These are phyloP conservation scores for Trametes coccinea DNA, from an alignment of 768 basidiomycete species.

Conservation along the genomic window DNA sequence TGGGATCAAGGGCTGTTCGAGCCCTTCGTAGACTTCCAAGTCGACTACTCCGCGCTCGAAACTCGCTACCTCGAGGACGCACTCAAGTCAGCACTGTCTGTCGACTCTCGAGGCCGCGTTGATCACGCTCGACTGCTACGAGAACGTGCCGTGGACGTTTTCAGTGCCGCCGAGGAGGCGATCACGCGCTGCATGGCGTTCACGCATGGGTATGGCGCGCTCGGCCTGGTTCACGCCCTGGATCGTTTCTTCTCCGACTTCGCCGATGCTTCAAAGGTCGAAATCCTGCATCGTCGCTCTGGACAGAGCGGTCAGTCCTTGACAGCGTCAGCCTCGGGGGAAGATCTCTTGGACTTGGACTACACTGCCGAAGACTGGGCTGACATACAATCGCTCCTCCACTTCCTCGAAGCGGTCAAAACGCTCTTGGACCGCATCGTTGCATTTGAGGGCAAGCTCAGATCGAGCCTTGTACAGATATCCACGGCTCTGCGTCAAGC, in stretches of 20 bases:
- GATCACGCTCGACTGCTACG: constrained; percentile 67
- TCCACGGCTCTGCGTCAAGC: constrained; percentile 60
- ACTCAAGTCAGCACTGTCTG: constrained; percentile 49
- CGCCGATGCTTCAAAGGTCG: constrained; percentile 60
- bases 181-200: constrained; percentile 72
- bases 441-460: constrained; percentile 71
- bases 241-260: constrained; percentile 74
- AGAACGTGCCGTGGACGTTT: constrained; percentile 75
- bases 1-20: constrained; percentile 96
- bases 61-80: constrained; percentile 62
- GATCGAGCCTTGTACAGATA: constrained; percentile 56
- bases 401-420: constrained; percentile 80
- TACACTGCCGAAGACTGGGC: constrained; percentile 91
- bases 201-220: constrained; percentile 86
- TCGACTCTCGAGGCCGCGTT: constrained; percentile 42
- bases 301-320: constrained; percentile 24
- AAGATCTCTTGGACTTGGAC: constrained; percentile 75
- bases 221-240: constrained; percentile 70
- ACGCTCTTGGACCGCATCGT: constrained; percentile 67
- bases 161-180: constrained; percentile 79
- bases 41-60: constrained; percentile 82
- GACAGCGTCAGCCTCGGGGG: constrained; percentile 41
- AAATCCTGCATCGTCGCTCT: constrained; percentile 39
- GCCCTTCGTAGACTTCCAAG: constrained; percentile 90
- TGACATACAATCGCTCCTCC: constrained; percentile 78